These are phyloP conservation scores for Nakazawaea anatomiae DNA, from an alignment of 805 yeast genomes.

Conservation along the genomic window DNA sequence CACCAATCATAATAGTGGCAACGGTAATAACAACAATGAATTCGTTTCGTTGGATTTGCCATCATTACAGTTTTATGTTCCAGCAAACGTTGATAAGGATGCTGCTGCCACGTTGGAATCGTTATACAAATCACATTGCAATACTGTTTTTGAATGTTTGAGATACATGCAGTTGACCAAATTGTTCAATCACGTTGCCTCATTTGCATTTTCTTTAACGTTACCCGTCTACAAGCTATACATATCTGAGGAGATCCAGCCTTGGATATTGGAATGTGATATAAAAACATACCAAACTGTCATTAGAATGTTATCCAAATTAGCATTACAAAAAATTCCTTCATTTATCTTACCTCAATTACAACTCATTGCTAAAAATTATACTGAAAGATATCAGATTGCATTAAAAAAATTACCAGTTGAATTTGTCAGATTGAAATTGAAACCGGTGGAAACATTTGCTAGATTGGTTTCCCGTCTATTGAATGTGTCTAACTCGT, in stretches of 20 bases:
- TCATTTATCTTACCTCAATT: constrained; percentile 47
- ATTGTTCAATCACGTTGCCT: constrained; percentile 44
- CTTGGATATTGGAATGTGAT: constrained; percentile 72
- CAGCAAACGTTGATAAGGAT: constrained; percentile 43
- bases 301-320: constrained; percentile 54
- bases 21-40: constrained; percentile 6
- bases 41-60: constrained; percentile 23
- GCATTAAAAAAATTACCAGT: constrained; percentile 41
- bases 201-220: constrained; percentile 51
- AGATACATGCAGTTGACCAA: constrained; percentile 63
- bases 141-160: constrained; percentile 56
- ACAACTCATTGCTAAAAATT: constrained; percentile 43
- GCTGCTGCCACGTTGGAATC: constrained; percentile 57
- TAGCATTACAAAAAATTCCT: constrained; percentile 58
- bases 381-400: constrained; percentile 33
- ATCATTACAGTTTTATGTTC: constrained; percentile 36
- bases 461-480: constrained; percentile 47
- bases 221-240: constrained; percentile 58
- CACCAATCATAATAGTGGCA: background rate
- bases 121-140: constrained; percentile 59
- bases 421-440: constrained; percentile 43
- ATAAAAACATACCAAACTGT: constrained; percentile 47
- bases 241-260: constrained; percentile 37
- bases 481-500: constrained; percentile 40
- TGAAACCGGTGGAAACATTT: constrained; percentile 49